Percentiles rank a stretch among this genome's conserved stretches.
Evolutionary conservation across 179 eudicot genomes (phyloP).

Genomic region (Spergularia azorica): DNA sequence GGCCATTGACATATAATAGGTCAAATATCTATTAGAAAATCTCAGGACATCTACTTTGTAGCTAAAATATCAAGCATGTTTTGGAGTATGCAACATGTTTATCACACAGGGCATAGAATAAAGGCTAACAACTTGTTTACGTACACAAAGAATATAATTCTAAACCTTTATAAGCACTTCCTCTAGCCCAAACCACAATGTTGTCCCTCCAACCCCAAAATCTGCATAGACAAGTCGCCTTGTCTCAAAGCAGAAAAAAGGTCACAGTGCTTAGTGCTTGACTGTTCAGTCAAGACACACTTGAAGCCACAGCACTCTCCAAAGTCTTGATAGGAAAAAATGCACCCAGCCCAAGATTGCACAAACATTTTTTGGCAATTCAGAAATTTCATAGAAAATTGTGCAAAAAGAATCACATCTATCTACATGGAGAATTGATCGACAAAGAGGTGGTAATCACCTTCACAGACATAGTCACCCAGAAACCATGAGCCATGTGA

Average conservation of each 20-base stretch:
- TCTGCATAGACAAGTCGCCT: neutral
- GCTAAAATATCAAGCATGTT: no score
- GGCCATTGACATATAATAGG: no score
- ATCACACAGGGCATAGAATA: no score
- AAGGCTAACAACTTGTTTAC: no score
- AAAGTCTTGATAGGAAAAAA: neutral
- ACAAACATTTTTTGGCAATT: no score
- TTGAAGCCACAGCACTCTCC: neutral
- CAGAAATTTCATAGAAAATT: neutral
- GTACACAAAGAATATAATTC: neutral
- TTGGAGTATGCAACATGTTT: no score
- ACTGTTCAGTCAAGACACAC: neutral
- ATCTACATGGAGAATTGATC: neutral
- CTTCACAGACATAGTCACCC: conserved; percentile 94
- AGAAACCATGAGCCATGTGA: conserved; percentile 88
- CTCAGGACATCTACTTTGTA: no score
- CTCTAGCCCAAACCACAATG: neutral
- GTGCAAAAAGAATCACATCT: neutral
- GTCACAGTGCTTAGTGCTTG: neutral
- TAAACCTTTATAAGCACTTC: neutral
- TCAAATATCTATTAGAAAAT: no score
- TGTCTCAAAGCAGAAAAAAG: no score
- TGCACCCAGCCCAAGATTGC: neutral
- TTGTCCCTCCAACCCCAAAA: neutral
- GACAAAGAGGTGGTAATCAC: conserved; percentile 33